Evolutionary conservation across 306 rosid species (phyloP).

Genomic region (Trifolium fragiferum): DNA sequence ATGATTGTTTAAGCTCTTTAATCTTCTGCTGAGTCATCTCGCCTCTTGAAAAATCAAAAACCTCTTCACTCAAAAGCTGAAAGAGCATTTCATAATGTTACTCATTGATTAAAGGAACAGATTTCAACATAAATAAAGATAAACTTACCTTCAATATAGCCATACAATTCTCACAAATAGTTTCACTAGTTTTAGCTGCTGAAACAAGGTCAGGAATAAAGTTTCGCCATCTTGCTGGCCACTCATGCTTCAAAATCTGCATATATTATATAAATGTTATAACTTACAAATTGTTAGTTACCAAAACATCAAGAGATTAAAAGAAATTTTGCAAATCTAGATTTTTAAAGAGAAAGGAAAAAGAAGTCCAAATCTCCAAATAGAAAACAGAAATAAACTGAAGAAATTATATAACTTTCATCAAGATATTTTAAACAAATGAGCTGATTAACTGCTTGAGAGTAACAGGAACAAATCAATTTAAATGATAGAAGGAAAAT

Average conservation of each 20-base stretch:
- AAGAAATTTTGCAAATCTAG: not conserved
- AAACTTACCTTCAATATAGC: constrained; percentile 79
- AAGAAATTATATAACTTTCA: not conserved
- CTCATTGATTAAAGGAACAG: constrained; percentile 10
- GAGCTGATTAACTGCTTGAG: not conserved
- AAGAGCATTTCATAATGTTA: constrained; percentile 29
- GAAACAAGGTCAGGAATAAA: constrained; percentile 93
- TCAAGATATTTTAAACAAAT: not conserved
- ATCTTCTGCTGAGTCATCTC: constrained; percentile 65
- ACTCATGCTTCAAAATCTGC: constrained; percentile 98
- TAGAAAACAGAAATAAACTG: not conserved
- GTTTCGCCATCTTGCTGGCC: constrained; percentile 95
- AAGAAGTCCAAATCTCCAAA: not conserved
- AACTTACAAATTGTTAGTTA: not conserved
- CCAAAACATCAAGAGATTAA: constrained; percentile 1
- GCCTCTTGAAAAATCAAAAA: constrained; percentile 63
- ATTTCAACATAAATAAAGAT: constrained; percentile 6
- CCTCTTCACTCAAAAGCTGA: constrained; percentile 65
- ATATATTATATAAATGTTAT: constrained; percentile 5
- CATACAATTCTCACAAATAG: constrained; percentile 96
- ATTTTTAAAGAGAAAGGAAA: not conserved
- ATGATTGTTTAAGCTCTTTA: constrained; percentile 56
- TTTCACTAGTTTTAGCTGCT: constrained; percentile 94
- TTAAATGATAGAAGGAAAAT: constrained; percentile 12
- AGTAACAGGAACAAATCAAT: not conserved